These are phyloP conservation scores for Nicotiana noctiflora DNA, from an alignment of 257 asterid genomes.

Conservation along the genomic window DNA sequence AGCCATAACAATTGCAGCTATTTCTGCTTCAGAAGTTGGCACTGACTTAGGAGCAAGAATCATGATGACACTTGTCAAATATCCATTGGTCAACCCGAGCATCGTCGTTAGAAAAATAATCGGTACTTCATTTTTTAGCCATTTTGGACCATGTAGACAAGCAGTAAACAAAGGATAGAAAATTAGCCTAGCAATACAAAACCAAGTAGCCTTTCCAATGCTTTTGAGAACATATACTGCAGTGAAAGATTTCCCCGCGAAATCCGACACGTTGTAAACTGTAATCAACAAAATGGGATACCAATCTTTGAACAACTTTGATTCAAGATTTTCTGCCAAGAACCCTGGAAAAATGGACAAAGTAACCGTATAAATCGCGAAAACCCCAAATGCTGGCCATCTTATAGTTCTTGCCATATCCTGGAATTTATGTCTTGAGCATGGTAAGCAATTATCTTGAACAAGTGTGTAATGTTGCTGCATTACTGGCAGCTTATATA, in stretches of 20 bases:
- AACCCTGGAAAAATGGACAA: constrained; percentile 75
- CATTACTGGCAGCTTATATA: constrained; percentile 49
- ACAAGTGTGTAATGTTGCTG: constrained; percentile 27
- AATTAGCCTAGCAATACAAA: constrained; percentile 48
- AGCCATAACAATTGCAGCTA: constrained; percentile 67
- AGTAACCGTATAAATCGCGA: constrained; percentile 57
- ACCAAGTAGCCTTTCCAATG: constrained; percentile 48
- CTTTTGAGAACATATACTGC: constrained; percentile 32
- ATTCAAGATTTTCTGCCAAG: constrained; percentile 52
- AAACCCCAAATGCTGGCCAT: constrained; percentile 57
- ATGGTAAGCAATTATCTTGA: constrained; percentile 7
- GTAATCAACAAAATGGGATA: constrained; percentile 55
- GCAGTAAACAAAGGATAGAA: constrained; percentile 59
- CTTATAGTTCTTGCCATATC: constrained; percentile 28
- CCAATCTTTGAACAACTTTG: constrained; percentile 53
- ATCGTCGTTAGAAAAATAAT: constrained; percentile 46
- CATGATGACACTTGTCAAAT: constrained; percentile 74
- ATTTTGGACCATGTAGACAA: constrained; percentile 62
- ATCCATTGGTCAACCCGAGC: constrained; percentile 67
- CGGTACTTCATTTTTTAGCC: constrained; percentile 66
- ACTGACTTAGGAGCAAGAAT: constrained; percentile 67
- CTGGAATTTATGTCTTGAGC: constrained; percentile 25
- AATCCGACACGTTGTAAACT: constrained; percentile 51
- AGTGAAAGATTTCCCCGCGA: constrained; percentile 56
- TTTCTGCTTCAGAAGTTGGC: constrained; percentile 49